Evolutionary conservation across 805 yeast genomes (phyloP).

Genomic region (Wilhelminamyces savonicus): DNA sequence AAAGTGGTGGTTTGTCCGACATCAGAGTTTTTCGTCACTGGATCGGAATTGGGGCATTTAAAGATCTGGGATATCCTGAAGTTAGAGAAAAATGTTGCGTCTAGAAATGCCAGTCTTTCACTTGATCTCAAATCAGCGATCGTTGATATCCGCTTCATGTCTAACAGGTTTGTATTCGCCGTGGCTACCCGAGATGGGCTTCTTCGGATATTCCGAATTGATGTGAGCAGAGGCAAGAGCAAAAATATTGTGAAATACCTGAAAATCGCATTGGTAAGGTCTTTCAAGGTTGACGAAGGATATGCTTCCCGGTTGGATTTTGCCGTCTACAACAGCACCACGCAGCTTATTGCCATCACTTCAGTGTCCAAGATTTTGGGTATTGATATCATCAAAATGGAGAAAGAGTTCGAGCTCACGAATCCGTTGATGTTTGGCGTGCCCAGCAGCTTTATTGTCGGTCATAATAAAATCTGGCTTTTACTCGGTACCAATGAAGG

Average conservation of each 20-base stretch:
- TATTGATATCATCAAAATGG: slow-evolving; percentile 57
- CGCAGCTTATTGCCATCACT: slow-evolving; percentile 46
- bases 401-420: slow-evolving; percentile 31
- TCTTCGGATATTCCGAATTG: slow-evolving; percentile 32
- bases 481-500: slow-evolving; percentile 74
- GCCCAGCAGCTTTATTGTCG: slow-evolving; percentile 54
- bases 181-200: slow-evolving; percentile 46
- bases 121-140: slow-evolving; percentile 46
- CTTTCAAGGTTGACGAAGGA: slow-evolving; percentile 18
- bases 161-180: slow-evolving; percentile 51
- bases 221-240: slow-evolving; percentile 27
- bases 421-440: slow-evolving; percentile 64
- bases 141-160: slow-evolving; percentile 44
- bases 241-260: slow-evolving; percentile 23
- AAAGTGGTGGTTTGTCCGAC: slow-evolving; percentile 57
- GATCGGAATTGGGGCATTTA: slow-evolving; percentile 66
- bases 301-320: slow-evolving; percentile 41
- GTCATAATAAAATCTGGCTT: slow-evolving; percentile 52
- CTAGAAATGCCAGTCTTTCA: slow-evolving; percentile 39
- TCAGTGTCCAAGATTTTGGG: slow-evolving; percentile 44
- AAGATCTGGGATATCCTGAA: slow-evolving; percentile 73
- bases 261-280: slow-evolving; percentile 11
- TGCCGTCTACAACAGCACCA: slow-evolving; percentile 30
- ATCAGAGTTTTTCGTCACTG: slow-evolving; percentile 64
- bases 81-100: slow-evolving; percentile 55